Evolutionary conservation across 768 basidiomycete genomes (phyloP).

Genomic region (Rickenella mellea): DNA sequence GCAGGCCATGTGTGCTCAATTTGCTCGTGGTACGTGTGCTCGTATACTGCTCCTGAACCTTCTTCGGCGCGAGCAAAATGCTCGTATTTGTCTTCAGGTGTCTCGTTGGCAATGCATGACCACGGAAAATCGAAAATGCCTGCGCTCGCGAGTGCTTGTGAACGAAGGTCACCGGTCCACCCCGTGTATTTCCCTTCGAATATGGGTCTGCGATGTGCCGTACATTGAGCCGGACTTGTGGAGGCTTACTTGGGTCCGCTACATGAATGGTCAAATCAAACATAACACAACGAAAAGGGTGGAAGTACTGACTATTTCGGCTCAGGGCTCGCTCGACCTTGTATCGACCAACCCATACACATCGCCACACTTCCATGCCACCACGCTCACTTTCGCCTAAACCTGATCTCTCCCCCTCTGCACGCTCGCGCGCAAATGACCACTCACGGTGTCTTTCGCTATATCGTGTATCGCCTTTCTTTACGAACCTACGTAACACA

Average conservation of each 20-base stretch:
- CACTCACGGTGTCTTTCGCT: slow-evolving; percentile 37
- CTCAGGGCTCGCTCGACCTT: slow-evolving; percentile 32
- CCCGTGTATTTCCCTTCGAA: slow-evolving; percentile 27
- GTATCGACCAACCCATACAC: slow-evolving; percentile 52
- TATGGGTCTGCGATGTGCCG: slow-evolving; percentile 44
- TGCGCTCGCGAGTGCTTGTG: slow-evolving; percentile 76
- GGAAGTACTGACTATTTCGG: not conserved
- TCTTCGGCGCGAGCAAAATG: slow-evolving; percentile 62
- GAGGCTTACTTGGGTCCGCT: slow-evolving; percentile 44
- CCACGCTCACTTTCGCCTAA: slow-evolving; percentile 32
- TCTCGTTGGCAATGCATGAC: slow-evolving; percentile 14
- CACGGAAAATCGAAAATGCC: slow-evolving; percentile 71
- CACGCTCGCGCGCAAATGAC: slow-evolving; percentile 50
- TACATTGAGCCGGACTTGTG: slow-evolving; percentile 61
- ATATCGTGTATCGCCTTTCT: slow-evolving; percentile 33
- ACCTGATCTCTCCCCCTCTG: slow-evolving; percentile 17
- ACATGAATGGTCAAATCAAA: slow-evolving; percentile 20
- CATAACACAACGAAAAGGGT: not conserved
- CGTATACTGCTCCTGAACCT: slow-evolving; percentile 72
- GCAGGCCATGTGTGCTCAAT: slow-evolving; percentile 56
- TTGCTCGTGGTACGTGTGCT: slow-evolving; percentile 65
- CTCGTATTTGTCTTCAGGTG: slow-evolving; percentile 16
- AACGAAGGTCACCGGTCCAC: slow-evolving; percentile 57
- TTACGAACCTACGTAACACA: slow-evolving; percentile 11
- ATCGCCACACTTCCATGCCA: slow-evolving; percentile 60